Percentiles rank a stretch among this genome's conserved stretches.
phyloP scores from a whole-genome alignment of 345 rosid species.

The Eucalyptus sp. region DNA sequence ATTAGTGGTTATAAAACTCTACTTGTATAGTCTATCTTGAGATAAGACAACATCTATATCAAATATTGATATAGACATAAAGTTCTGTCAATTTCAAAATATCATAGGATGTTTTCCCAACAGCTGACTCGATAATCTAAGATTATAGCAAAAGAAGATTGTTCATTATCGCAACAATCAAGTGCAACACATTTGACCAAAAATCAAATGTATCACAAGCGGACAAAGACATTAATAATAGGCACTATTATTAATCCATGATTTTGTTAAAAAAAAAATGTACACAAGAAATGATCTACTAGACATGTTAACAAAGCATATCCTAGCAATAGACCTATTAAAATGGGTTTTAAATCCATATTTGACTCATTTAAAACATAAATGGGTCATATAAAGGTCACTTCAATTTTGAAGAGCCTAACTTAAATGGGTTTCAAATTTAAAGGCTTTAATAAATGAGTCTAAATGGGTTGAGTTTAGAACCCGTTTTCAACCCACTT shows the following conservation, averaged over 20 bases:
- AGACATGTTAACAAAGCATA: not conserved
- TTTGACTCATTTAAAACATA: no score
- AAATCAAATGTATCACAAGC: not conserved
- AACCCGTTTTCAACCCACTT: not conserved
- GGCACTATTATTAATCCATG: not conserved
- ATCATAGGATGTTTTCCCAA: not conserved
- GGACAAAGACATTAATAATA: not conserved
- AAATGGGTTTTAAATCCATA: not conserved
- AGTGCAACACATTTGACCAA: not conserved
- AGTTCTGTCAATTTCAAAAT: no score
- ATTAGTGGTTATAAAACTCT: not conserved
- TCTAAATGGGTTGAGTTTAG: not conserved
- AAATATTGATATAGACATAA: not conserved
- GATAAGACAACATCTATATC: not conserved
- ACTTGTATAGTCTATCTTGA: not conserved
- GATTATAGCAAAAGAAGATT: not conserved
- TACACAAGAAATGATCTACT: not conserved
- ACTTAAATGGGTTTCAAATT: not conserved
- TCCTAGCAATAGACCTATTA: not conserved
- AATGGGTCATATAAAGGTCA: not conserved
- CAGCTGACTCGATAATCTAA: rapidly evolving
- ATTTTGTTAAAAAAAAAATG: rapidly evolving
- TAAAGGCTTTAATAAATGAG: not conserved
- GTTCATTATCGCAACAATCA: not conserved
- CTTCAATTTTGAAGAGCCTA: not conserved